Base-by-base conservation (phyloP, 257 asterid species). In the Euphrasia confusa region DNA sequence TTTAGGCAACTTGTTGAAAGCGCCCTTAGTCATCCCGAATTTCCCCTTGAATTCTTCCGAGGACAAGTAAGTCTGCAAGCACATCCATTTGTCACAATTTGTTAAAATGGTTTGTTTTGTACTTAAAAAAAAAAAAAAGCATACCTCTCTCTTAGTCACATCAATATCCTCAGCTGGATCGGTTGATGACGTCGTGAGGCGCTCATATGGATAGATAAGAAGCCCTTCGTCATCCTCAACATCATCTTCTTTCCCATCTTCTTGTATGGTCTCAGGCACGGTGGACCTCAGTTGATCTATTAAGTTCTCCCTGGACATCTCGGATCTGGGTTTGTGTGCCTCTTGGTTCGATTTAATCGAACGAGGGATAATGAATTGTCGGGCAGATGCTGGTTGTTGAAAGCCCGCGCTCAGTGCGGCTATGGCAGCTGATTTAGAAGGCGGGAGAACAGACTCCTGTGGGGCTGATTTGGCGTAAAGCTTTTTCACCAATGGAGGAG, bases 401-500 rank as follows among this genome's bases (percentile, higher is more conserved):
- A 88, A 87, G 65, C 79, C 58, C 27, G 95, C 64, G 58, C 72
- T 82, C 17, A 93, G 71, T 35, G 95, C 82, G 8, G 94, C 82
- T 65, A 89, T 82, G 21, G 97, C 86, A 68, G 90, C 81, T 66
- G 99, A 82, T 85, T 84, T 86, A 39, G 88, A 82, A 52, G 82
- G 67, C 78, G 59, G 76, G 58, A 30, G 69, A 10, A 63, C 72
- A 14, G 97, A 69, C 65, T 83, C 95, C 6, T 81, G 86, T 55
- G 78, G 66, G 59, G 54, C 85, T 18, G 97, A 82, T 73, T 79
- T 89, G 9, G 99, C 92, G 67, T 70, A 93, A 54, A 85, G 60
- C 77, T 87, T 93, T 59, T 80, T 77, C 76, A 82, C 88, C 84
- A 83, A 58, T 21, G 99, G 97, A 21, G 99, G 99, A 63, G 99